Conservation (phyloP, 257 asterid species). For the Scutellaria baicalensis region DNA sequence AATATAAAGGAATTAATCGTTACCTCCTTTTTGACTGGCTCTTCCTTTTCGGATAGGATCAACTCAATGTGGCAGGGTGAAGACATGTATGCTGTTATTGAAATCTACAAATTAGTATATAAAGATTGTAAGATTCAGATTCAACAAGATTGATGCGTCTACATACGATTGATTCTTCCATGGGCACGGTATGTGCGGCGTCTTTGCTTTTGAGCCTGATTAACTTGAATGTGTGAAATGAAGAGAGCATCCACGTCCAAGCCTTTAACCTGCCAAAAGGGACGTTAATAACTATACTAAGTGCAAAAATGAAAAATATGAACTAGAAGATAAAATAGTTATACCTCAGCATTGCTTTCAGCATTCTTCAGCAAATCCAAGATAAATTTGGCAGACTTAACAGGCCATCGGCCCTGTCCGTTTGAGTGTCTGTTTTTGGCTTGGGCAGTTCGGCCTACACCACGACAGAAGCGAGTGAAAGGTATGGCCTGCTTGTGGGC, state of each 20-base stretch:
- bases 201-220: constrained; percentile 85
- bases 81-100: constrained; percentile 69
- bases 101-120: background rate
- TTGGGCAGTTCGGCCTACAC: constrained; percentile 74
- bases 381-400: constrained; percentile 57
- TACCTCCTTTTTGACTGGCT: constrained; percentile 80
- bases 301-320: too few species aligned
- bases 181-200: constrained; percentile 86
- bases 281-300: background rate
- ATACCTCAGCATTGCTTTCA: constrained; percentile 71
- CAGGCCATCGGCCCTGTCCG: constrained; percentile 85
- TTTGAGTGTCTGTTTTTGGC: constrained; percentile 69
- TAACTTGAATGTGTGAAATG: constrained; percentile 87
- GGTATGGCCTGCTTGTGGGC: constrained; percentile 71
- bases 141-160: background rate
- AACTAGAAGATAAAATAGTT: background rate
- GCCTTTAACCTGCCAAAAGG: constrained; percentile 60
- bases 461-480: constrained; percentile 66
- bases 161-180: constrained; percentile 70
- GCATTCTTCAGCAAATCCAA: constrained; percentile 70
- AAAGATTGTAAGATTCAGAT: background rate
- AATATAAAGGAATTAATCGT: background rate
- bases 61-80: constrained; percentile 89
- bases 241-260: constrained; percentile 87
- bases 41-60: constrained; percentile 64